Percentiles rank a stretch among this genome's conserved stretches.
phyloP scores from a whole-genome alignment of 2,329 filamentous ascomycete genomes.

The Rhynchosporium agropyri region DNA sequence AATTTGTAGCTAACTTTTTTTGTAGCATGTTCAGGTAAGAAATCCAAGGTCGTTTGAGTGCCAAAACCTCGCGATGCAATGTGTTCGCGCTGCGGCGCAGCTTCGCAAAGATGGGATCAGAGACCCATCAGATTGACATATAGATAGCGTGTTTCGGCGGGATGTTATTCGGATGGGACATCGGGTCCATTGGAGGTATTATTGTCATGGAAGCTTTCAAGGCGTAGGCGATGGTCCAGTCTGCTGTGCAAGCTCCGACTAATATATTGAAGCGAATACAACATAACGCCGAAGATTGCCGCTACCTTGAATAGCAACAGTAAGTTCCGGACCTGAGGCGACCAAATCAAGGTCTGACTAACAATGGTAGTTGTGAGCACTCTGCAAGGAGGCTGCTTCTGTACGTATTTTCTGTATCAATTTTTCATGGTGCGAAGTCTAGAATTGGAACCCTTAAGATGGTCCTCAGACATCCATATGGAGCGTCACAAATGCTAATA shows the following conservation, averaged over 20 bases:
- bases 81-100: background rate
- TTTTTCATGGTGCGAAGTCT: no score
- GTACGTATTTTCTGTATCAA: no score
- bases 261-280: conserved; percentile 44
- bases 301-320: conserved; percentile 60
- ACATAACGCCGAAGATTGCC: conserved; percentile 41
- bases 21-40: conserved; percentile 51
- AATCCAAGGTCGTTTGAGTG: background rate
- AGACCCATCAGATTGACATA: conserved; percentile 15
- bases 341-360: background rate
- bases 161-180: conserved; percentile 59
- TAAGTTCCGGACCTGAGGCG: conserved; percentile 13
- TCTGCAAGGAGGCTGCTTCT: conserved; percentile 69
- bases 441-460: no score
- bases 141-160: conserved; percentile 65
- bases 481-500: no score
- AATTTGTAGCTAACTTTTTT: conserved; percentile 40
- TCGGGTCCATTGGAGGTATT: conserved; percentile 76
- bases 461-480: no score
- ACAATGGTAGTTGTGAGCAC: conserved; percentile 61
- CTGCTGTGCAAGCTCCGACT: conserved; percentile 45
- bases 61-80: background rate
- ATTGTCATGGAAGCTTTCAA: conserved; percentile 68
- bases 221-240: conserved; percentile 43
- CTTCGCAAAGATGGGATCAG: background rate